phyloP scores from a whole-genome alignment of 345 rosid genomes.

The Pelargonium nanum region DNA sequence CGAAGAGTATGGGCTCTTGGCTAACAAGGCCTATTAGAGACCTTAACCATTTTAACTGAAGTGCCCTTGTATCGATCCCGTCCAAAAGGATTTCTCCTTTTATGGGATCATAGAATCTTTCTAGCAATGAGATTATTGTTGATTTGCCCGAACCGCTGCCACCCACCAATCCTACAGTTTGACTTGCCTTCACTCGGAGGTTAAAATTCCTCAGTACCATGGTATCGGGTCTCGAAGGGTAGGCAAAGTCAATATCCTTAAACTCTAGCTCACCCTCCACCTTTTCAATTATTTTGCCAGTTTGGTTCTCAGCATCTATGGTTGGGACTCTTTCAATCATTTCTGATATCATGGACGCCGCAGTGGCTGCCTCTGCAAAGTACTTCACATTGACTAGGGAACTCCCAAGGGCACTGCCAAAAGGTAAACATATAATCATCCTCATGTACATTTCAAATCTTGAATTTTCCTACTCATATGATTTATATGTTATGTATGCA shows the following conservation, averaged over 20 bases:
- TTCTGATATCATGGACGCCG: slow-evolving; percentile 11
- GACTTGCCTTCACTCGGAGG: slow-evolving; percentile 23
- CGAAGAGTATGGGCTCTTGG: slow-evolving; percentile 25
- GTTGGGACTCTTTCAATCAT: slow-evolving; percentile 15
- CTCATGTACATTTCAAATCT: neutral
- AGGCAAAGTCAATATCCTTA: slow-evolving; percentile 13
- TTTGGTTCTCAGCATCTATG: slow-evolving; percentile 8
- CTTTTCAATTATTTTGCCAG: neutral
- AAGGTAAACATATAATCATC: neutral
- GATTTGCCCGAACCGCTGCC: slow-evolving; percentile 41
- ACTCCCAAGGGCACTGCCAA: slow-evolving; percentile 20
- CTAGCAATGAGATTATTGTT: slow-evolving; percentile 30
- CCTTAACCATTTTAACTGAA: slow-evolving; percentile 14
- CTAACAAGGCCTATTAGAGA: slow-evolving; percentile 20
- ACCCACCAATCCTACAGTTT: slow-evolving; percentile 35
- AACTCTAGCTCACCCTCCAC: slow-evolving; percentile 18
- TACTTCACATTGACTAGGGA: slow-evolving; percentile 14
- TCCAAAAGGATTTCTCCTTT: slow-evolving; percentile 31
- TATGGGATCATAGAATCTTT: slow-evolving; percentile 35
- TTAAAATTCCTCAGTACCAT: slow-evolving; percentile 25
- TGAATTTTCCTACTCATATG: neutral
- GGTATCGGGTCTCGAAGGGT: slow-evolving; percentile 34
- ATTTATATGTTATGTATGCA: too few relatives aligned
- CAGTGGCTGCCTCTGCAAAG: slow-evolving; percentile 12
- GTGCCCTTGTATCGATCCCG: slow-evolving; percentile 12